Conservation (phyloP, 2,329 filamentous ascomycete genomes). For the Pleomassaria siparia region DNA sequence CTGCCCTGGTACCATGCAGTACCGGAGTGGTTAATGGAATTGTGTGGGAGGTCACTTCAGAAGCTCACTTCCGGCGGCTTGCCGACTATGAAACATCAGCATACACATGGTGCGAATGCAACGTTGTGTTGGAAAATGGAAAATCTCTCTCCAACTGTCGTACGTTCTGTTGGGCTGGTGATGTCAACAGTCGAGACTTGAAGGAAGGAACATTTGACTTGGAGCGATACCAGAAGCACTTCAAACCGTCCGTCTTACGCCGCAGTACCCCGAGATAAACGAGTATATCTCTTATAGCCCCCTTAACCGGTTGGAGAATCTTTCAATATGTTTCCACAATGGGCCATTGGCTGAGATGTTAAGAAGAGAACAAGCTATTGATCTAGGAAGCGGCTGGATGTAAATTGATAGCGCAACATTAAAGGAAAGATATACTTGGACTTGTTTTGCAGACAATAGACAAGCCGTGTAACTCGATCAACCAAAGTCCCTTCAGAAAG, state of each 20-base stretch:
- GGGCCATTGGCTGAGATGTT: conserved; percentile 1
- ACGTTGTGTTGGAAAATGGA: conserved; percentile 14
- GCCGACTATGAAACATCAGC: conserved; percentile 22
- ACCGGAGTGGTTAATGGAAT: conserved; percentile 12
- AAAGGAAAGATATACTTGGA: no score
- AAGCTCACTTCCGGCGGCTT: conserved; percentile 18
- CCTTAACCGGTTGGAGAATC: neutral
- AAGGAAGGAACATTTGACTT: conserved; percentile 26
- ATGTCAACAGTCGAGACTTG: conserved; percentile 21
- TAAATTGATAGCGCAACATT: no score
- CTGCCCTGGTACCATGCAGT: conserved; percentile 17
- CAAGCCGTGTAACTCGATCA: no score
- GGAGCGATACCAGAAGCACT: conserved; percentile 24
- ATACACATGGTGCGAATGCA: conserved; percentile 21
- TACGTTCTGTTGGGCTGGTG: conserved; percentile 25
- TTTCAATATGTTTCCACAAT: neutral
- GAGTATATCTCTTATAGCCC: neutral
- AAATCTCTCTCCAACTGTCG: conserved; percentile 11
- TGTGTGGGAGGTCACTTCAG: conserved; percentile 15
- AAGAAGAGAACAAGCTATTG: no score
- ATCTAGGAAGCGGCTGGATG: no score
- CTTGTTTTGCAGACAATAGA: no score
- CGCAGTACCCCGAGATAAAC: neutral
- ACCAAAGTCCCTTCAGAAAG: no score
- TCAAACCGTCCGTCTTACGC: conserved; percentile 14